Conservation (phyloP, 257 asterid genomes). For the Solanum tacnaense region DNA sequence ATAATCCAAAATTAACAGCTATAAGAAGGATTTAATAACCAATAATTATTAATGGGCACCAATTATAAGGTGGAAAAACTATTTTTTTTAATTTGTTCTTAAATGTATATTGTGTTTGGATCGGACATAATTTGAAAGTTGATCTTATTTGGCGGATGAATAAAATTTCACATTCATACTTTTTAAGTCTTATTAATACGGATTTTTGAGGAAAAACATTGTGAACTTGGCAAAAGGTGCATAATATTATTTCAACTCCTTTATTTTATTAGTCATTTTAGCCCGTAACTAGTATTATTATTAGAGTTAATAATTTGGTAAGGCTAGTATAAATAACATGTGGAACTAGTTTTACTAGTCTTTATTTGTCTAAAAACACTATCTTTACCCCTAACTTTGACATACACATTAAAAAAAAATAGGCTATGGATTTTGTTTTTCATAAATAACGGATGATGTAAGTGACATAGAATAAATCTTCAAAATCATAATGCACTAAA, state of each 20-base stretch:
- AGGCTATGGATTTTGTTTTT: background rate
- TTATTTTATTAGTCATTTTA: background rate
- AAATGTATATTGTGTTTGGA: background rate
- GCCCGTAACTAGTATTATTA: background rate
- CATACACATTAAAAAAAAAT: background rate
- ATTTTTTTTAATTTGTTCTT: background rate
- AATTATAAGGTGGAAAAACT: background rate
- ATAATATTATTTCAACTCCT: background rate
- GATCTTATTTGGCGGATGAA: background rate
- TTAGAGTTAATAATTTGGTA: background rate
- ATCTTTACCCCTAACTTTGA: background rate
- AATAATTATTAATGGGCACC: background rate
- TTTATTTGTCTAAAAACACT: background rate
- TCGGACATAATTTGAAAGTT: background rate
- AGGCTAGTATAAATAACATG: background rate
- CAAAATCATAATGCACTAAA: background rate
- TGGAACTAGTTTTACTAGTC: background rate
- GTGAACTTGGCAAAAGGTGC: background rate
- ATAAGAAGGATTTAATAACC: background rate
- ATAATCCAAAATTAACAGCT: background rate
- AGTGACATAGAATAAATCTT: background rate
- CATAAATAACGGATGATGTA: background rate
- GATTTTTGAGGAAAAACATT: background rate
- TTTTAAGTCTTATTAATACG: background rate
- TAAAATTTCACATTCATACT: background rate